These are phyloP conservation scores for Melampsora americana DNA, from an alignment of 1,284 basidiomycete genomes.

Conservation along the genomic window DNA sequence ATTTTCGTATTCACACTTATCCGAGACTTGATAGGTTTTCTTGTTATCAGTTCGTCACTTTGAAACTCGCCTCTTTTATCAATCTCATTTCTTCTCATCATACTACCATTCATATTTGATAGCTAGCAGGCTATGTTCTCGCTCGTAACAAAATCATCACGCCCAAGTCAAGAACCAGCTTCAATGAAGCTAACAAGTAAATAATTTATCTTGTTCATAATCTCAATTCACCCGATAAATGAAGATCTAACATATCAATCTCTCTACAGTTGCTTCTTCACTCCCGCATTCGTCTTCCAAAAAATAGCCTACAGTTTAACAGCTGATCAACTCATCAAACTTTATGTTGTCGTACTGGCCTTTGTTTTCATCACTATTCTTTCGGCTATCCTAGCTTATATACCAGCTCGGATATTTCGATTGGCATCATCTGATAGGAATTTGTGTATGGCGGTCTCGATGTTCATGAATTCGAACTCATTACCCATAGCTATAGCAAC, in stretches of 20 bases:
- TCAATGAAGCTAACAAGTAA: slow-evolving; percentile 34
- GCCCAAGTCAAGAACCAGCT: slow-evolving; percentile 53
- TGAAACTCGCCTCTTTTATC: not conserved
- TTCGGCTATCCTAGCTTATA: slow-evolving; percentile 52
- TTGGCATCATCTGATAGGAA: slow-evolving; percentile 54
- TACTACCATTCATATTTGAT: not conserved
- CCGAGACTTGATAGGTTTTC: slow-evolving; percentile 23
- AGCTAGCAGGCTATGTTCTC: slow-evolving; percentile 54
- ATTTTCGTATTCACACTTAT: not conserved
- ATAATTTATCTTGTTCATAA: not conserved
- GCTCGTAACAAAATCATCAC: slow-evolving; percentile 56
- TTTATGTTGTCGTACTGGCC: slow-evolving; percentile 55
- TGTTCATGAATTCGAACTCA: slow-evolving; percentile 50
- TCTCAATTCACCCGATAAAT: no score
- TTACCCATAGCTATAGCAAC: slow-evolving; percentile 57
- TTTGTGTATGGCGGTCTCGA: slow-evolving; percentile 54
- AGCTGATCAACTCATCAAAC: slow-evolving; percentile 54
- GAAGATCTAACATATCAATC: not conserved
- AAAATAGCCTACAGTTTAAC: slow-evolving; percentile 57
- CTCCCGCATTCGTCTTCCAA: slow-evolving; percentile 55
- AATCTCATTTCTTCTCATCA: not conserved
- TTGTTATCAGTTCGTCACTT: slow-evolving; percentile 31
- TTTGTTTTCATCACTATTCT: slow-evolving; percentile 55
- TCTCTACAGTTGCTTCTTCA: slow-evolving; percentile 50
- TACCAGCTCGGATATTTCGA: slow-evolving; percentile 51